phyloP scores from a whole-genome alignment of 2,329 filamentous ascomycete species.

The Capronia americana region DNA sequence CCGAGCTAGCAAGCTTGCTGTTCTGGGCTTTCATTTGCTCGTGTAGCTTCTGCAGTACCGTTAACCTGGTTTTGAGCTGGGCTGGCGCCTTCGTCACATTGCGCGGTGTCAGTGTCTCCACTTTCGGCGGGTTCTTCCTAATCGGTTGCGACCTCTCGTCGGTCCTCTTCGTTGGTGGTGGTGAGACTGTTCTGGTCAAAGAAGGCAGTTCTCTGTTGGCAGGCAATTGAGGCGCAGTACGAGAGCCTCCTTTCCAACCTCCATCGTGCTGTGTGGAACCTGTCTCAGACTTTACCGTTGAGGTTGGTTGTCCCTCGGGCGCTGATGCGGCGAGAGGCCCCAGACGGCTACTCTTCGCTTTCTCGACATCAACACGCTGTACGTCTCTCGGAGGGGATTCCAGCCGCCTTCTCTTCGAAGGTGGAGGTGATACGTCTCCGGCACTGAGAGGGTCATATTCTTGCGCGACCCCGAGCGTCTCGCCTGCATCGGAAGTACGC shows the following conservation, averaged over 20 bases:
- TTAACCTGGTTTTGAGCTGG: conserved; percentile 49
- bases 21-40: conserved; percentile 52
- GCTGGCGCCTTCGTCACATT: conserved; percentile 53
- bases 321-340: neutral
- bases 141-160: conserved; percentile 12
- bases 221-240: neutral
- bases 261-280: neutral
- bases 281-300: conserved; percentile 1
- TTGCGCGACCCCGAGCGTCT: conserved; percentile 22
- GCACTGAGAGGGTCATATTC: conserved; percentile 38
- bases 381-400: conserved; percentile 17
- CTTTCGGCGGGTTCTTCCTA: conserved; percentile 42
- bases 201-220: conserved; percentile 25
- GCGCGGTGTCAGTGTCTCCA: conserved; percentile 54
- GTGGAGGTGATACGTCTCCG: conserved; percentile 36
- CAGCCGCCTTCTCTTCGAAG: conserved; percentile 43
- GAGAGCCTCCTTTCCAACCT: neutral
- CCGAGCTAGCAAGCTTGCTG: conserved; percentile 45
- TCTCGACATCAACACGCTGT: neutral
- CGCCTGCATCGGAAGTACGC: conserved; percentile 9
- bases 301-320: neutral
- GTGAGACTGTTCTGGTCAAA: conserved; percentile 31
- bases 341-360: neutral
- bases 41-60: conserved; percentile 54
- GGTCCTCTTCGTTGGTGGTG: conserved; percentile 20